Base-by-base conservation (phyloP, 2,329 filamentous ascomycete species). In the Paracoccidioides brasiliensis region DNA sequence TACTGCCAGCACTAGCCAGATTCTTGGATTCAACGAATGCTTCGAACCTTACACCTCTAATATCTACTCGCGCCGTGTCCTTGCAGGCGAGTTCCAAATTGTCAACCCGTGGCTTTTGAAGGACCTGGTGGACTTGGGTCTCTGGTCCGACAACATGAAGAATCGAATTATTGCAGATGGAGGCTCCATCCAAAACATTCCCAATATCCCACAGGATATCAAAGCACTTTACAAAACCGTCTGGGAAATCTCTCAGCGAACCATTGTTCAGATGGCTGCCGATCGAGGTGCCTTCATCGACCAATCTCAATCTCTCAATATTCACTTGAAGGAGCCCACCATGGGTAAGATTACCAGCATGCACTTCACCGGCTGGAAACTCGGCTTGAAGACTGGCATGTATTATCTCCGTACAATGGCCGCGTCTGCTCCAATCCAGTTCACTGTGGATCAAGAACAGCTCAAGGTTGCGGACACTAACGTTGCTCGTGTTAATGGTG, bases 271-370 rank as follows among this genome's bases (percentile, higher is more conserved):
- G 77, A 97, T 98, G 90, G 88, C 93, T 56, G 93, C 93, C 54
- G 93, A 98, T 71, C 91, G 93, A 72, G 93, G 93, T 74, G 93
- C 93, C 56, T 98, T 93, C 75, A 97, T 98, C 67, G 93, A 98
- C 70, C 93, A 98, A 80, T 96, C 90, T 52, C 93, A 98, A 74
- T 97, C 91, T 10, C 84, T 98, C 65, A 98, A 98, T 80, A 97
- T 98, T 64, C 93, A 98, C 79, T 90, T 98, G 85, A 95, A 94
- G 74, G 91, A 97, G 68, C 93, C 93, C 44, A 95, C 90, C 53
- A 97, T 98, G 91, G 93, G 93, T 76, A 98, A 98, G 81, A 95
- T 98, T 72, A 98, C 93, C 58, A 93, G 86, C 72, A 98, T 98
- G 93, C 93, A 98, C 78, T 98, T 98, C 69, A 82, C 93, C 51